phyloP scores from a whole-genome alignment of 2,329 filamentous ascomycete genomes.

The Ophiostoma quercus region DNA sequence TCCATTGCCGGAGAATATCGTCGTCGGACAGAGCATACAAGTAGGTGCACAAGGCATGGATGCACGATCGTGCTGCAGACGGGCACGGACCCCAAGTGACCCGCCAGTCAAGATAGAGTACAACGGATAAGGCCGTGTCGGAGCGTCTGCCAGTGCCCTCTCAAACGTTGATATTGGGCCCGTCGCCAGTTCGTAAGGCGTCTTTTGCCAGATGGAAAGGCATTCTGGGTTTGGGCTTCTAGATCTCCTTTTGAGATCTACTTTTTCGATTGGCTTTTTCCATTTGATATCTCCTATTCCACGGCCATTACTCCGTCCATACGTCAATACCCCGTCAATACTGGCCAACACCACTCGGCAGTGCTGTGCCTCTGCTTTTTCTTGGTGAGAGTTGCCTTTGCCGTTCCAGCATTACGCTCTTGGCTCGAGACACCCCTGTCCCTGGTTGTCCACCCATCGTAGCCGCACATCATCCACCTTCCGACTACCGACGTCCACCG shows the following conservation, averaged over 20 bases:
- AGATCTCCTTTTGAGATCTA: too few species aligned
- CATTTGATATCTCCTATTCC: neutral
- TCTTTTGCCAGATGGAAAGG: conserved; percentile 6
- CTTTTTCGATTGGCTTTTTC: neutral
- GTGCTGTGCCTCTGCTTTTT: neutral
- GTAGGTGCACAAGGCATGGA: neutral
- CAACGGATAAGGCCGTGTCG: neutral
- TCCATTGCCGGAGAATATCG: neutral
- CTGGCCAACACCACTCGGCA: neutral
- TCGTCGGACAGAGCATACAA: neutral
- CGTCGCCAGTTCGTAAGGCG: neutral
- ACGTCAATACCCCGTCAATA: too few species aligned
- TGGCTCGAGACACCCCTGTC: neutral
- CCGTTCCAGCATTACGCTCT: neutral
- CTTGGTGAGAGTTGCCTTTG: neutral
- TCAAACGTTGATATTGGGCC: neutral
- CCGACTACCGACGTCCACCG: neutral
- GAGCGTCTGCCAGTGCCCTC: neutral
- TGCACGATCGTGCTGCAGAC: neutral
- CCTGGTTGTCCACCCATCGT: neutral
- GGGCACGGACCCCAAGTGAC: neutral
- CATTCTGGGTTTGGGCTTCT: neutral
- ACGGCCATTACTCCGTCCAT: neutral
- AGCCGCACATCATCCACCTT: neutral
- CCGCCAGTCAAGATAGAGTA: neutral